Base-by-base conservation (phyloP, 495 filamentous ascomycete genomes). In the Penicillium fimorum region DNA sequence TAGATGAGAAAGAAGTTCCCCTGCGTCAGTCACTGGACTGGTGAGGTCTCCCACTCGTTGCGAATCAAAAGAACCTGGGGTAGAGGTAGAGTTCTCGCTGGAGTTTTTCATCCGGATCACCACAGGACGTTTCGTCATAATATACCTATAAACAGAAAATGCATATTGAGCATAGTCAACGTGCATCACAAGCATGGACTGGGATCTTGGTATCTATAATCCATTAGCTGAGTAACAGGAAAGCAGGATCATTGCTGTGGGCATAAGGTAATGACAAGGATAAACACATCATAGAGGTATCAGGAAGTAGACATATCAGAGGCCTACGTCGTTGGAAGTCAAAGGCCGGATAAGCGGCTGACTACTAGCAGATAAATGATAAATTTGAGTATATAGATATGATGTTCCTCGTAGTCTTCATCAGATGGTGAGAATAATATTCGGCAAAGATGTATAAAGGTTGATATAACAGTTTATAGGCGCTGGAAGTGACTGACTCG, bases 31-130 rank as follows among this genome's bases (percentile, higher is more conserved):
- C 41, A 38, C 22, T 25, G 43, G 41, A 37, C 51, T 54, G 51
- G 55, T 50, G 38, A 57, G 55, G 30, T 41, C 35, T 49, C 50
- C 45, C 33, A 57, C 46, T 50, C 40, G 7, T 46, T 18, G 46
- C 22, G 33, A 49, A 11, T 12, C 18, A 35, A 43, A 30, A 45
- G 53, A 38, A 17, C 33, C 17, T n/a, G n/a, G n/a, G n/a, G n/a
- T n/a, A n/a, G 18, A 22, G 53, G 22, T 27, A 24, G n/a, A 29
- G 18, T 18, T 41, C 1, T 30, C 38, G 38, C 47, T 57, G 17
- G 55, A 57, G 55, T 57, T 50, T 50, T 47, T 57, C 38, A 45
- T 47, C 55, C 51, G 45, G 22, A n/a, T 45, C 20, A 15, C 7
- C 24, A 29, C 9, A 3, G 7, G 6, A 15, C 0, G 15, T 3